Conservation (phyloP, 345 rosid species). For the Lepidium sativum region DNA sequence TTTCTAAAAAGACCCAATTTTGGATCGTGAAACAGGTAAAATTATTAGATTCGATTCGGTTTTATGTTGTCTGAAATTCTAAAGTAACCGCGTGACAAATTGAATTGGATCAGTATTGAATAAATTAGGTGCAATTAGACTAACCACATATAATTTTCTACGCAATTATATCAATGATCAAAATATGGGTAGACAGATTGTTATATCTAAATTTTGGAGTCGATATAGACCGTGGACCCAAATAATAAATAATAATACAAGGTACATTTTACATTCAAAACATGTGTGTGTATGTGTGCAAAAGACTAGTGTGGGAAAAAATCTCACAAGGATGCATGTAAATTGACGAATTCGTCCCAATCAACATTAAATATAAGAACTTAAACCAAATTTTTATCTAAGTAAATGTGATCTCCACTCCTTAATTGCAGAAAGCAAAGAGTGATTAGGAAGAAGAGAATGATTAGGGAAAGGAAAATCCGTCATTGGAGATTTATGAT, state of each 20-base stretch:
- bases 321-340: not conserved
- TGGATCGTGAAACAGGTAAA: too few species aligned
- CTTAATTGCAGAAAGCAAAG: slow-evolving; percentile 56
- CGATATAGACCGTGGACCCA: too few species aligned
- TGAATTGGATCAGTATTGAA: too few species aligned
- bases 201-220: too few species aligned
- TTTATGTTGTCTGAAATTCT: too few species aligned
- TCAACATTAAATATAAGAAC: not conserved
- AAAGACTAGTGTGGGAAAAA: not conserved
- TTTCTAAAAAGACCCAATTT: too few species aligned
- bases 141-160: too few species aligned
- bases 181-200: too few species aligned
- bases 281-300: not conserved
- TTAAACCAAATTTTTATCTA: not conserved
- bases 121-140: too few species aligned
- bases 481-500: slow-evolving; percentile 63
- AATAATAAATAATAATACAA: not conserved
- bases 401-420: slow-evolving; percentile 53
- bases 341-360: not conserved
- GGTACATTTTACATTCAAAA: not conserved
- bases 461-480: slow-evolving; percentile 42
- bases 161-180: too few species aligned
- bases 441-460: slow-evolving; percentile 59
- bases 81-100: too few species aligned
- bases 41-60: too few species aligned